Conservation (phyloP, 139 green algal genomes). For the Volvox reticuliferus region DNA sequence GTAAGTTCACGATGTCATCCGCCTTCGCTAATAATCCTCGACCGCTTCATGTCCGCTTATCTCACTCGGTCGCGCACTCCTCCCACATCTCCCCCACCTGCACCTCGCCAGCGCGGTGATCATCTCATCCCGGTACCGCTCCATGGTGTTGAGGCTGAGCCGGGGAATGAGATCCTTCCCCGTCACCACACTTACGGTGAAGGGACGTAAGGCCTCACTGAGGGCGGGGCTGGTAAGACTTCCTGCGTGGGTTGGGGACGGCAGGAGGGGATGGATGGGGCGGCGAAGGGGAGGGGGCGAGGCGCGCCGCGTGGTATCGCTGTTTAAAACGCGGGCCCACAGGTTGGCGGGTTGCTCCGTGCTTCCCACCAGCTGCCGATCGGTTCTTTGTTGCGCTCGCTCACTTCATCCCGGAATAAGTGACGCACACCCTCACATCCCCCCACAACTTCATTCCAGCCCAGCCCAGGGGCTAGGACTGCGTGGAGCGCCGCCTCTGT, state of each 20-base stretch:
- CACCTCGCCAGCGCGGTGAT: constrained; percentile 36
- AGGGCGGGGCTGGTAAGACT: constrained; percentile 43
- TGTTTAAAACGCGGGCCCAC: no score
- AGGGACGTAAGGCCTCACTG: constrained; percentile 40
- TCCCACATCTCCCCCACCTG: neutral
- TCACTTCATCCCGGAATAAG: no score
- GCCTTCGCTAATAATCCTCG: no score
- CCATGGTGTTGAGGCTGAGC: constrained; percentile 61
- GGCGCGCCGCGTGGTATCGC: neutral
- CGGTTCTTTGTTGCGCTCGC: no score
- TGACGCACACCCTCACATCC: no score
- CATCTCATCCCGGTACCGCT: constrained; percentile 43
- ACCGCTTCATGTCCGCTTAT: neutral
- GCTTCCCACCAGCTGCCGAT: no score
- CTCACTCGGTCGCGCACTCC: neutral
- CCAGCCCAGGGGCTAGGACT: no score
- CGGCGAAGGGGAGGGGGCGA: neutral
- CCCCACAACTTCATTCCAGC: no score
- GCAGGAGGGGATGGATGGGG: constrained; percentile 30
- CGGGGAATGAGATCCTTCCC: constrained; percentile 78
- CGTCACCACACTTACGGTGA: constrained; percentile 64
- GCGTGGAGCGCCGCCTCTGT: no score
- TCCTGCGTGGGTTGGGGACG: neutral
- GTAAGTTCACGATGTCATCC: no score
- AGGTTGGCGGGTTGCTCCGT: no score